A percentile compares a stretch with the other conserved stretches of the same genome.
phyloP scores from a whole-genome alignment of 768 basidiomycete species.

The Albatrellus ellisii region DNA sequence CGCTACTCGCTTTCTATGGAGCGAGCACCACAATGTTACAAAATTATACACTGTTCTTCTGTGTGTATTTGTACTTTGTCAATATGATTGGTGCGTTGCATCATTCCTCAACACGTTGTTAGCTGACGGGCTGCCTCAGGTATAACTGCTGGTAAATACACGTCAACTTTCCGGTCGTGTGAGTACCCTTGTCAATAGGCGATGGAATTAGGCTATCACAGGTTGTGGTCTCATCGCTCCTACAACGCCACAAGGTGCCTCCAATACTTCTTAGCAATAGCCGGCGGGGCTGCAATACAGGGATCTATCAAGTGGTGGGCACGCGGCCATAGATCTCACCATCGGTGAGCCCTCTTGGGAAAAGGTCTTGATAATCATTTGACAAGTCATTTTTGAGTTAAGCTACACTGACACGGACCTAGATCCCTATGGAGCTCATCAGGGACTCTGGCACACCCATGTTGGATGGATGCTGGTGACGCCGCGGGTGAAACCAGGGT shows the following conservation, averaged over 20 bases:
- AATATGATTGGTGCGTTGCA: slow-evolving; percentile 5
- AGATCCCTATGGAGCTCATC: slow-evolving; percentile 42
- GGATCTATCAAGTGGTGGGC: slow-evolving; percentile 49
- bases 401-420: slow-evolving; percentile 39
- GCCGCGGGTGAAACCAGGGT: slow-evolving; percentile 32
- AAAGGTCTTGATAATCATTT: not conserved
- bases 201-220: slow-evolving; percentile 36
- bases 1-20: slow-evolving; percentile 2
- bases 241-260: slow-evolving; percentile 37
- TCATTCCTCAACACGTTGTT: not conserved
- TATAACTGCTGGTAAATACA: slow-evolving; percentile 14
- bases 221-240: slow-evolving; percentile 42
- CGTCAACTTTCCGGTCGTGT: not conserved
- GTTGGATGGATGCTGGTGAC: slow-evolving; percentile 42
- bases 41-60: not conserved
- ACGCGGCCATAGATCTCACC: slow-evolving; percentile 39
- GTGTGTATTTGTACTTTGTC: slow-evolving; percentile 1
- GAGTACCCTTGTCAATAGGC: slow-evolving; percentile 10
- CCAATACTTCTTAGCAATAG: slow-evolving; percentile 31
- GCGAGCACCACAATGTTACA: not conserved
- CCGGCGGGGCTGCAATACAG: slow-evolving; percentile 36
- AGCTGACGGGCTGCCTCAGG: slow-evolving; percentile 6
- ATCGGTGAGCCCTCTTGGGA: slow-evolving; percentile 18
- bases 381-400: not conserved
- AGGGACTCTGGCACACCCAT: slow-evolving; percentile 37